Evolutionary conservation across 257 asterid genomes (phyloP).

Genomic region (Solanum chmielewskii): DNA sequence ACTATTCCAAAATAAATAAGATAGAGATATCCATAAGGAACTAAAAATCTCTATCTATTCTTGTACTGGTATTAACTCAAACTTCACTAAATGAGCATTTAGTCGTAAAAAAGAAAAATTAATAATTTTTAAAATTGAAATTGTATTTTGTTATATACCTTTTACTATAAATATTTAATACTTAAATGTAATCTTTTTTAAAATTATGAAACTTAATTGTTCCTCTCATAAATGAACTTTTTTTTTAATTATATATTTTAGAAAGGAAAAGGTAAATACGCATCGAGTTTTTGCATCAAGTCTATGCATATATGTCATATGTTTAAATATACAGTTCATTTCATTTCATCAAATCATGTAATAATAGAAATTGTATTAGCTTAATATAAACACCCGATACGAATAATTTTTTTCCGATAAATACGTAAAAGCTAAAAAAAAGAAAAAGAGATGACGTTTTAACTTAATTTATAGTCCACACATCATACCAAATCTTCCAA

Average conservation of each 20-base stretch:
- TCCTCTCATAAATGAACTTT: neutral
- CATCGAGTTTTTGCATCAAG: too few species aligned
- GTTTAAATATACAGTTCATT: too few species aligned
- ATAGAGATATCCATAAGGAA: neutral
- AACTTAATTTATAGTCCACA: neutral
- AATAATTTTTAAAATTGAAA: neutral
- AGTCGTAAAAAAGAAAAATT: neutral
- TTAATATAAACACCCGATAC: too few species aligned
- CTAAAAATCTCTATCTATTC: neutral
- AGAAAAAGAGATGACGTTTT: neutral
- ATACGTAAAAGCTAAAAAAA: too few species aligned
- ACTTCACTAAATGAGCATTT: neutral
- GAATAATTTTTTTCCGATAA: too few species aligned
- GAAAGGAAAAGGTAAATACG: neutral
- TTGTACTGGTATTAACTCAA: neutral
- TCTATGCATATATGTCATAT: too few species aligned
- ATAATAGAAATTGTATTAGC: accelerated
- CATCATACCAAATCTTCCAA: neutral
- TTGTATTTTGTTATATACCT: neutral
- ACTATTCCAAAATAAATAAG: neutral
- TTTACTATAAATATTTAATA: neutral
- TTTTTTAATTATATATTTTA: neutral
- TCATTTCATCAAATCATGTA: too few species aligned
- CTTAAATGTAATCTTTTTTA: neutral
- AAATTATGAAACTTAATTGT: neutral